Base-by-base conservation (phyloP, 2,329 filamentous ascomycete species). In the Nemania sp. region DNA sequence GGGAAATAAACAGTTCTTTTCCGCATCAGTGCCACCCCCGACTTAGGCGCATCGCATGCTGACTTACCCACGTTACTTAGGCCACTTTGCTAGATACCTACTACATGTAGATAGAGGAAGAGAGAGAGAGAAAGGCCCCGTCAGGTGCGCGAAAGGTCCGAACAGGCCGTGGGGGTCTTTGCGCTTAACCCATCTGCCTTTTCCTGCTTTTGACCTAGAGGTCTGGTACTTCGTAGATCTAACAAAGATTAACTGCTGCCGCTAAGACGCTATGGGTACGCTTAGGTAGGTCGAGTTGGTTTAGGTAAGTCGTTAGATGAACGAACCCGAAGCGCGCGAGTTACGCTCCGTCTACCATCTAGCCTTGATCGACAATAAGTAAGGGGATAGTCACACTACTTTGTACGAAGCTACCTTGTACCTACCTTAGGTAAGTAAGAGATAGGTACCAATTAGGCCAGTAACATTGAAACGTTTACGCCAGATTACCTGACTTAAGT, bases 141-240 rank as follows among this genome's bases (percentile, higher is more conserved):
- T 62, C 59, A 62, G 59, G 54, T 62, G 59, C 45, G 43, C 50
- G 42, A 42, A 50, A 40, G 45, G 29, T 54, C 51, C 56, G 46
- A 59, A 50, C 29, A 39, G n/a, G 20, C 37, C 29, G 54, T 58
- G 54, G 59, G 59, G 59, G 59, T 45, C 48, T 45, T 12, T 17
- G n/a, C 11, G 20, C 40, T 20, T 40, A 40, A 15, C 12, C 7
- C 2, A 17, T 32, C 20, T 10, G 17, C 21, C 2, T 29, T 29
- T 29, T 4, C 25, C 25, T 29, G 25, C 25, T 29, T 29, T 29
- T 3, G n/a, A n/a, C n/a, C n/a, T 7, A 29, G 7, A 29, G 25
- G 25, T 29, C 3, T n/a, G 25, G 25, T 29, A 29, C 25, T 4
- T 29, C 37, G 32, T 51, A 21, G 46, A n/a, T 51, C 42, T 18